Conservation (phyloP, 2,329 filamentous ascomycete species). For the Aspergillus phoenicis region DNA sequence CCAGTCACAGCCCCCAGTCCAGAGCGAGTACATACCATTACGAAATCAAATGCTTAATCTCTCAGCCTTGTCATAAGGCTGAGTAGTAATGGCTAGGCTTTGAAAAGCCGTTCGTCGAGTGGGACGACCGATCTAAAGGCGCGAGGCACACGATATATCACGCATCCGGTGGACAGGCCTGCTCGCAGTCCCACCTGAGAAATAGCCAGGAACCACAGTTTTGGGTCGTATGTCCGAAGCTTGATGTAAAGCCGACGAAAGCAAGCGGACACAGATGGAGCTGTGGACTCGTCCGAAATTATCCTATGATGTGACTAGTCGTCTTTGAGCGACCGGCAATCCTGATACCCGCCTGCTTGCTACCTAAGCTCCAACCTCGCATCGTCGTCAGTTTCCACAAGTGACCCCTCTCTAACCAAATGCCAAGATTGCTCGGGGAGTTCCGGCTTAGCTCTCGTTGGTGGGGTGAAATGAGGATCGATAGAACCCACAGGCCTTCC, state of each 20-base stretch:
- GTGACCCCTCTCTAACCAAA: neutral
- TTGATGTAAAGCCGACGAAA: too few relatives aligned
- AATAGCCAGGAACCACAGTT: neutral
- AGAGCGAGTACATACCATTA: neutral
- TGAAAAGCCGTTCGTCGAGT: too few relatives aligned
- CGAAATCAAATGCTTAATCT: neutral
- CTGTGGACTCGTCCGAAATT: too few relatives aligned
- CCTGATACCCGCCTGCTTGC: neutral
- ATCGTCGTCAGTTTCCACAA: neutral
- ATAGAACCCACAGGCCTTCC: neutral
- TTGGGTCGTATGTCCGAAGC: neutral
- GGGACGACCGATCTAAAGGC: neutral
- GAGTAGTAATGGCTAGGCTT: neutral
- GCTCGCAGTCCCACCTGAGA: neutral
- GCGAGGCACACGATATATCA: neutral
- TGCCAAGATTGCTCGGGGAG: neutral
- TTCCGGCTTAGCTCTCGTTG: neutral
- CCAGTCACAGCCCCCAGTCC: neutral
- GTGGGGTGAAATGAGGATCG: neutral
- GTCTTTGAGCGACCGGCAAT: neutral
- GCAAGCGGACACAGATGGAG: neutral
- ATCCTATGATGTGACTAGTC: neutral
- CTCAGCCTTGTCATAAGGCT: neutral
- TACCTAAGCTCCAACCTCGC: neutral
- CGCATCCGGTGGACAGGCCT: neutral